phyloP scores from a whole-genome alignment of 441 rosid species.

The Gossypium aridum region DNA sequence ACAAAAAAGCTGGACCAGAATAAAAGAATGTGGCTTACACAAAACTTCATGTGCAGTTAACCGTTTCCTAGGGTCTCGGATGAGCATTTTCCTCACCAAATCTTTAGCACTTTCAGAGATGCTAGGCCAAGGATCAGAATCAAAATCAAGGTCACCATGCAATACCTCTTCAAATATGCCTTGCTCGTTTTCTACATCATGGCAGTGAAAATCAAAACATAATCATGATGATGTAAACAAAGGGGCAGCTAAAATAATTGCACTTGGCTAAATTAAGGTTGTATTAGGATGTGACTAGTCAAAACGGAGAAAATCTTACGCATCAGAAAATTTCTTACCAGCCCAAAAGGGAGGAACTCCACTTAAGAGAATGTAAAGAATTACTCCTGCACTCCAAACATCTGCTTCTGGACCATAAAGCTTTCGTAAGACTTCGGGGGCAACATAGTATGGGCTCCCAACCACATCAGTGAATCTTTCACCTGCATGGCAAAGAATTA shows the following conservation, averaged over 20 bases:
- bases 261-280: background rate
- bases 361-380: conserved; percentile 78
- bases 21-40: conserved; percentile 41
- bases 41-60: conserved; percentile 87
- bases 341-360: conserved; percentile 99
- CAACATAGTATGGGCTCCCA: conserved; percentile 96
- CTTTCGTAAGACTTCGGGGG: conserved; percentile 90
- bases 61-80: conserved; percentile 78
- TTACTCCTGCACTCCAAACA: conserved; percentile 99
- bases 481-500: conserved; percentile 33
- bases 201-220: conserved; percentile 2
- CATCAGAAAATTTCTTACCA: conserved; percentile 37
- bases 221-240: background rate
- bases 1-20: background rate
- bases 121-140: conserved; percentile 91
- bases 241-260: background rate
- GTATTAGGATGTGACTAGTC: too few species aligned
- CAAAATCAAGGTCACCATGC: conserved; percentile 91
- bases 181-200: conserved; percentile 61
- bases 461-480: conserved; percentile 84
- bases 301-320: background rate
- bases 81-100: conserved; percentile 85
- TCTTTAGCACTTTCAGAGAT: conserved; percentile 92
- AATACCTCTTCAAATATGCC: conserved; percentile 90
- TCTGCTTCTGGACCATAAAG: conserved; percentile 90